Evolutionary conservation across 768 basidiomycete species (phyloP).

Genomic region (Austroboletus festivus): DNA sequence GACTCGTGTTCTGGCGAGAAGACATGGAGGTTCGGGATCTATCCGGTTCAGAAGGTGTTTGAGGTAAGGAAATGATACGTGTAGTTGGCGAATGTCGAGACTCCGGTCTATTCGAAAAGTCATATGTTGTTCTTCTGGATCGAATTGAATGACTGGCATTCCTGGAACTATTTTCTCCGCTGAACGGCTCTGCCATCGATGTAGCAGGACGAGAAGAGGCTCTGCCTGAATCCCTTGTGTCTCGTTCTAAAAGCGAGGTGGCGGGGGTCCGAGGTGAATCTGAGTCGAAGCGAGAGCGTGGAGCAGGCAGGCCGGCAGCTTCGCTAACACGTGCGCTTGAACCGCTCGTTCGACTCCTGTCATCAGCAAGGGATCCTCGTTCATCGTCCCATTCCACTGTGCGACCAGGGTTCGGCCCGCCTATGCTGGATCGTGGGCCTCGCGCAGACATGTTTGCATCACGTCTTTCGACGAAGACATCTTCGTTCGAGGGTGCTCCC

Average conservation of each 20-base stretch:
- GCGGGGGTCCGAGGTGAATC: conserved; percentile 23
- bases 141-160: conserved; percentile 14
- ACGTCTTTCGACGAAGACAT: conserved; percentile 33
- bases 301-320: conserved; percentile 9
- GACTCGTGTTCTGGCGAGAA: conserved; percentile 12
- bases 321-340: conserved; percentile 22
- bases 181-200: conserved; percentile 52
- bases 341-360: conserved; percentile 24
- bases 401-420: conserved; percentile 6
- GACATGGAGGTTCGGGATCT: conserved; percentile 8
- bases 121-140: conserved; percentile 24
- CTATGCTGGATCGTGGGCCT: conserved; percentile 12
- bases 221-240: conserved; percentile 17
- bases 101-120: conserved; percentile 22
- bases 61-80: conserved; percentile 13
- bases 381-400: conserved; percentile 26
- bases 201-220: conserved; percentile 44
- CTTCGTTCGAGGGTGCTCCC: conserved; percentile 30
- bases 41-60: conserved; percentile 17
- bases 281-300: conserved; percentile 25
- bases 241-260: conserved; percentile 17
- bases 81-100: conserved; percentile 15
- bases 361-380: conserved; percentile 13
- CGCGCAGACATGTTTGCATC: conserved; percentile 18
- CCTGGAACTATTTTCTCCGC: conserved; percentile 17